Base-by-base conservation (phyloP, 345 rosid species). In the Raphanus sativus region DNA sequence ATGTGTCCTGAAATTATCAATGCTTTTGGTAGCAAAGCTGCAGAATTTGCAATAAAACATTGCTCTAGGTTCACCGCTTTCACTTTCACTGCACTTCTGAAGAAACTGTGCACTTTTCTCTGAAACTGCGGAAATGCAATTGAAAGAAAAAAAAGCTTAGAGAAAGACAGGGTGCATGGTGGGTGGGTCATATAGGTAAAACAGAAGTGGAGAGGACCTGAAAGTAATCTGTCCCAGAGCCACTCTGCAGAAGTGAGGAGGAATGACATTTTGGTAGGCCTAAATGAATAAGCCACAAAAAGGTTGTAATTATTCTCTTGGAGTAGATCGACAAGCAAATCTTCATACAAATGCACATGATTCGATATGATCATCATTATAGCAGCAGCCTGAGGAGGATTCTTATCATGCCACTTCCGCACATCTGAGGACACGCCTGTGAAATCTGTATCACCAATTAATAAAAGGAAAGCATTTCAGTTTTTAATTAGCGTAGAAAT, bases 161-260 rank as follows among this genome's bases (percentile, higher is more conserved):
- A 36, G 40, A 36, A 2, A 36, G 40, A 36, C 40, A 36, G 40
- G 10, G 40, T 36, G 40, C 10, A 36, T 36, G 40, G 40, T 8
- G 40, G 40, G 40, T 32, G 6, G 10, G 21, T 21, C 1, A 21
- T 21, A 21, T 21, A 21, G 21, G 21, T 21, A 21, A 8, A 36
- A 36, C 2, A 36, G 40, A 36, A 36, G 40, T 36, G 40, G 10
- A 36, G 40, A 36, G 52, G 50, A 10, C n/a, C 48, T 40, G 48
- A 13, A 40, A 40, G 48, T 40, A 40, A 3, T 13, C 5, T 40
- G 10, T 40, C 48, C 48, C n/a, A 40, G 4, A 10, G 48, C 48
- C 48, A 40, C n/a, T 40, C 48, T 40, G 48, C 48, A 50, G 75
- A 72, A 11, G 69, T 72, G 30, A 71, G 24, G 10, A 52, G 42